Evolutionary conservation across 768 basidiomycete species (phyloP).

Genomic region (Pisolithus marmoratus): DNA sequence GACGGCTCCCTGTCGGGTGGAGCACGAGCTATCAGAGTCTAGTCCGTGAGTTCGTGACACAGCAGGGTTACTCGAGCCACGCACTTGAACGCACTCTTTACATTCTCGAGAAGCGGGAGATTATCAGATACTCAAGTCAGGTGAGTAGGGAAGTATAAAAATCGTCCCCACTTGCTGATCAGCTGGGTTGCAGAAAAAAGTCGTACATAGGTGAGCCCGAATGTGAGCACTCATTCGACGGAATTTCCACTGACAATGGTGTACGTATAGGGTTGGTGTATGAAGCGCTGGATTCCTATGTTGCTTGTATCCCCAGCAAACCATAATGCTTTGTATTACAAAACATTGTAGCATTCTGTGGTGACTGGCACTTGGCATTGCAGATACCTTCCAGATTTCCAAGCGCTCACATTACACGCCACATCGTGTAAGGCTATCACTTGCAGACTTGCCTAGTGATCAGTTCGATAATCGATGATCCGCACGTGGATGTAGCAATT

Average conservation of each 20-base stretch:
- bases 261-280: constrained; percentile 24
- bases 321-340: background rate
- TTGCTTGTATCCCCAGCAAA: background rate
- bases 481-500: no score
- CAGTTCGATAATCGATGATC: no score
- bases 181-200: constrained; percentile 42
- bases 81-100: constrained; percentile 89
- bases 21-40: constrained; percentile 94
- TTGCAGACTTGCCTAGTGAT: no score
- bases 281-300: constrained; percentile 2
- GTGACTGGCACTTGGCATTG: no score
- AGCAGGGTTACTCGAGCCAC: constrained; percentile 86
- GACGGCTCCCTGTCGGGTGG: constrained; percentile 90
- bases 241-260: constrained; percentile 1
- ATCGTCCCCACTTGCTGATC: background rate
- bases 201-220: constrained; percentile 40
- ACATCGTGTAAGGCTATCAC: no score
- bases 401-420: no score
- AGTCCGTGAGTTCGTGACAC: constrained; percentile 87
- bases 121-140: constrained; percentile 86
- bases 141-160: constrained; percentile 10
- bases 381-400: no score
- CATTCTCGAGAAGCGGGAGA: constrained; percentile 91
- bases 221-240: background rate
- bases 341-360: no score